Evolutionary conservation across 1,284 basidiomycete genomes (phyloP).

Genomic region (Volvariella volvacea): DNA sequence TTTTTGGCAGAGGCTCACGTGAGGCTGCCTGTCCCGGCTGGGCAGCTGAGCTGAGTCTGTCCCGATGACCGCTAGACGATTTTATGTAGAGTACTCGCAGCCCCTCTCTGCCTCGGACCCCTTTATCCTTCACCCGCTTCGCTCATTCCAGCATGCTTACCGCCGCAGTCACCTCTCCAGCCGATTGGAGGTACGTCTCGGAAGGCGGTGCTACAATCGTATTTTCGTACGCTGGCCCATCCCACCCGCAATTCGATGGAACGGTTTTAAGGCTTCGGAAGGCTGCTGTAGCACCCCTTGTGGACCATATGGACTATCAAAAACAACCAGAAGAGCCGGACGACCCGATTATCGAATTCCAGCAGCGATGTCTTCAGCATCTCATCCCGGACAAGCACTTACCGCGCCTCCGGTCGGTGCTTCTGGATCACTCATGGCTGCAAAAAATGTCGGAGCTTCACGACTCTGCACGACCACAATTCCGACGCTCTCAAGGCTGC

Average conservation of each 20-base stretch:
- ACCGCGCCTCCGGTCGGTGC: conserved; percentile 45
- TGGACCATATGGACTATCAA: conserved; percentile 6
- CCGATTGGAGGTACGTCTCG: conserved; percentile 77
- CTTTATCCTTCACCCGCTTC: too few species aligned
- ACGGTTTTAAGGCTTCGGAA: conserved; percentile 77
- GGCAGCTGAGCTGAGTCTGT: too few species aligned
- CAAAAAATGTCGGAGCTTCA: conserved; percentile 39
- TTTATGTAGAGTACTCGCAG: too few species aligned
- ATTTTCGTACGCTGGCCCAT: conserved; percentile 67
- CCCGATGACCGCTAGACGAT: too few species aligned
- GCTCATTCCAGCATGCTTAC: conserved; percentile 11
- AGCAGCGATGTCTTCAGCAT: conserved; percentile 48
- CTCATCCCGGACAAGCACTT: conserved; percentile 56
- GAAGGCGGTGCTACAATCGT: conserved; percentile 90
- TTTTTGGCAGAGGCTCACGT: too few species aligned
- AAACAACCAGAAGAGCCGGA: conserved; percentile 32
- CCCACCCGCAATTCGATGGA: conserved; percentile 42
- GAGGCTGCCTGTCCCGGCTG: too few species aligned
- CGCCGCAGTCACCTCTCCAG: conserved; percentile 36
- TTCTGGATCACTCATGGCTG: conserved; percentile 60
- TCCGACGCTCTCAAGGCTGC: conserved; percentile 44
- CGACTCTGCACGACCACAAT: conserved; percentile 45
- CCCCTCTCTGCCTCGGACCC: too few species aligned
- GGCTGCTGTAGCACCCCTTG: conserved; percentile 9
- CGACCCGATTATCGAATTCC: conserved; percentile 58